These are phyloP conservation scores for Beauveria bassiana DNA, from an alignment of 2,329 filamentous ascomycete species.

Conservation along the genomic window DNA sequence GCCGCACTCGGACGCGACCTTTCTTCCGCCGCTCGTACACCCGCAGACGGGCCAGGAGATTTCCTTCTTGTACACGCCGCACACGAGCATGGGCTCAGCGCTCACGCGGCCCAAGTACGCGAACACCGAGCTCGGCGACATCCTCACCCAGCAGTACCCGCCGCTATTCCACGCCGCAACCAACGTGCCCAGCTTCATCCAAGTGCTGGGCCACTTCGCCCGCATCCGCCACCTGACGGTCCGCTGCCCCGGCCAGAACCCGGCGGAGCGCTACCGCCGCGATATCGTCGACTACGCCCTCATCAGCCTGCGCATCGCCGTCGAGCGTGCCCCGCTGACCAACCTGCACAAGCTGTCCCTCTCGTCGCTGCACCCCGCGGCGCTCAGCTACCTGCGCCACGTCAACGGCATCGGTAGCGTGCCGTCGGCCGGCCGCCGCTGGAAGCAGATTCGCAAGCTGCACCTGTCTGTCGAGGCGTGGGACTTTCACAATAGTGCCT, in stretches of 20 bases:
- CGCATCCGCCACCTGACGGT: constrained; percentile 69
- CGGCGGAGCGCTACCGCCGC: constrained; percentile 62
- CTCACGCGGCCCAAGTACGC: constrained; percentile 69
- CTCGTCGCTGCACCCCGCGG: constrained; percentile 64
- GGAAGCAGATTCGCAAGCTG: constrained; percentile 70
- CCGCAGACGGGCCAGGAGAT: constrained; percentile 69
- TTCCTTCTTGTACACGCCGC: constrained; percentile 73
- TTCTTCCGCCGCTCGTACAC: constrained; percentile 77
- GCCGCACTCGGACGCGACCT: constrained; percentile 69
- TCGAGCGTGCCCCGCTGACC: constrained; percentile 63
- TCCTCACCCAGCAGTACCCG: constrained; percentile 79
- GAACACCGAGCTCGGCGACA: constrained; percentile 68
- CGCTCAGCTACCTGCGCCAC: constrained; percentile 71
- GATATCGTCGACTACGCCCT: constrained; percentile 82
- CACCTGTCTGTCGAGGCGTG: constrained; percentile 65
- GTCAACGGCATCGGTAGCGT: constrained; percentile 66
- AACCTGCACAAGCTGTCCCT: constrained; percentile 64
- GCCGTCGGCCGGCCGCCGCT: constrained; percentile 63
- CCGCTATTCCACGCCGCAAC: constrained; percentile 84
- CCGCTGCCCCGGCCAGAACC: constrained; percentile 65
- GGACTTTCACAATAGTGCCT: constrained; percentile 52
- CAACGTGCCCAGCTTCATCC: constrained; percentile 77
- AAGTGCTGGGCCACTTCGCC: constrained; percentile 59
- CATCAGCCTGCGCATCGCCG: constrained; percentile 74
- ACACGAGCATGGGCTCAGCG: constrained; percentile 55